Percentiles rank a stretch among this genome's conserved stretches.
Evolutionary conservation across 2,329 filamentous ascomycete genomes (phyloP).

Genomic region (Alternaria sp.): DNA sequence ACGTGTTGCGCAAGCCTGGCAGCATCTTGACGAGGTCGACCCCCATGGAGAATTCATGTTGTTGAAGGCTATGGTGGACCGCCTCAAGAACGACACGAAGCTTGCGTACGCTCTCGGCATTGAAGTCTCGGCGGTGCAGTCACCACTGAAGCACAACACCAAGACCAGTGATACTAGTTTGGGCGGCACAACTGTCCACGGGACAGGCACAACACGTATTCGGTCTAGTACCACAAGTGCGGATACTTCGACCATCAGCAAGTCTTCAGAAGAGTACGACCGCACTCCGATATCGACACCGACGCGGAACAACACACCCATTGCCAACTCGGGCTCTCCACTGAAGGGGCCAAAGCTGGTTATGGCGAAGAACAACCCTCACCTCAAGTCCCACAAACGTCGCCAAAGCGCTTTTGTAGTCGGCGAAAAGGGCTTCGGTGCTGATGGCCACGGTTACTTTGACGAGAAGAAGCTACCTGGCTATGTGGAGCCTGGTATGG

Average conservation of each 20-base stretch:
- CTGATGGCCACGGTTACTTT: conserved; percentile 45
- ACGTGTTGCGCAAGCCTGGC: conserved; percentile 84
- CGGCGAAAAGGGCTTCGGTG: conserved; percentile 57
- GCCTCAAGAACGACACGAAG: conserved; percentile 73
- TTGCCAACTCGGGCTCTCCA: conserved; percentile 52
- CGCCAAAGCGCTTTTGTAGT: conserved; percentile 53
- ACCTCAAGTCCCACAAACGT: conserved; percentile 77
- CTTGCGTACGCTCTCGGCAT: conserved; percentile 60
- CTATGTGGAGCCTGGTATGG: conserved; percentile 75
- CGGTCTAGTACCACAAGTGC: conserved; percentile 42
- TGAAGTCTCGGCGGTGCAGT: conserved; percentile 39
- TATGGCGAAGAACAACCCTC: conserved; percentile 82
- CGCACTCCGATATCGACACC: conserved; percentile 33
- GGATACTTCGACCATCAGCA: conserved; percentile 26
- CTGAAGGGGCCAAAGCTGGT: conserved; percentile 71
- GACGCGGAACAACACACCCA: conserved; percentile 35
- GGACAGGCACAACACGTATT: conserved; percentile 45
- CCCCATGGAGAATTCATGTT: conserved; percentile 90
- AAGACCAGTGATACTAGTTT: conserved; percentile 45
- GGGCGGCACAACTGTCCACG: conserved; percentile 48
- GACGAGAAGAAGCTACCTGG: conserved; percentile 65
- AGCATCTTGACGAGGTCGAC: conserved; percentile 82
- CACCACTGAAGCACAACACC: conserved; percentile 43
- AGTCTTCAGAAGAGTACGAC: conserved; percentile 34
- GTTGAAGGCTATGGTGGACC: conserved; percentile 78